Conservation (phyloP, 2,329 filamentous ascomycete species). For the Zymoseptoria passerinii region DNA sequence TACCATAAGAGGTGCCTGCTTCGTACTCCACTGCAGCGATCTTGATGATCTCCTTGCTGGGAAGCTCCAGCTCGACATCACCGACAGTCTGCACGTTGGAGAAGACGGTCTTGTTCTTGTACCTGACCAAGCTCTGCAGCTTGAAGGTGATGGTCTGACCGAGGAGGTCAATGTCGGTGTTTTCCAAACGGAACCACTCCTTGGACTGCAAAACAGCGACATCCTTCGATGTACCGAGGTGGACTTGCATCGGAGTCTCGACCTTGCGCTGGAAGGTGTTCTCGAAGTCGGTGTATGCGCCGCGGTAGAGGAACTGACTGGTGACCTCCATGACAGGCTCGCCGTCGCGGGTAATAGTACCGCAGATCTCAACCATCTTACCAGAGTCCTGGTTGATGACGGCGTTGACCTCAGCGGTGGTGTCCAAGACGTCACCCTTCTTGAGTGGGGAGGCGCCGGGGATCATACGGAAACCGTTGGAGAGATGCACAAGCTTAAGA, state of each 20-base stretch:
- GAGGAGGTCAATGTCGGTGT: conserved; percentile 76
- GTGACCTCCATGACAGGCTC: conserved; percentile 95
- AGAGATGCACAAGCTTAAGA: conserved; percentile 90
- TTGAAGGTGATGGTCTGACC: conserved; percentile 95
- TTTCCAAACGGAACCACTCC: conserved; percentile 90
- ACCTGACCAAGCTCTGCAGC: conserved; percentile 80
- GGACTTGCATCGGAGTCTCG: conserved; percentile 89
- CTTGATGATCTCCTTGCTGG: conserved; percentile 94
- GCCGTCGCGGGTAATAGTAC: conserved; percentile 79
- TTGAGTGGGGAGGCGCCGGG: conserved; percentile 89
- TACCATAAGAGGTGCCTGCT: conserved; percentile 82
- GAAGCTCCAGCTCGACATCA: conserved; percentile 85
- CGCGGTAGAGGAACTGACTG: conserved; percentile 95
- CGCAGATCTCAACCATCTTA: conserved; percentile 99
- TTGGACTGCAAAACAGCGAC: conserved; percentile 91
- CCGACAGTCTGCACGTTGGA: conserved; percentile 86
- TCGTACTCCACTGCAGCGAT: conserved; percentile 96
- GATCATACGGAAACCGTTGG: conserved; percentile 97
- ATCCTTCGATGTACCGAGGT: conserved; percentile 79
- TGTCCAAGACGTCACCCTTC: conserved; percentile 87
- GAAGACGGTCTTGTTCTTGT: conserved; percentile 91
- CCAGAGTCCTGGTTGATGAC: conserved; percentile 97
- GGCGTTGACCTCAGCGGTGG: conserved; percentile 91
- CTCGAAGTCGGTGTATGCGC: conserved; percentile 83
- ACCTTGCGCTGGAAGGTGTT: conserved; percentile 98